Conservation (phyloP, 2,329 filamentous ascomycete species). For the Cephalotrichum gorgonifer region DNA sequence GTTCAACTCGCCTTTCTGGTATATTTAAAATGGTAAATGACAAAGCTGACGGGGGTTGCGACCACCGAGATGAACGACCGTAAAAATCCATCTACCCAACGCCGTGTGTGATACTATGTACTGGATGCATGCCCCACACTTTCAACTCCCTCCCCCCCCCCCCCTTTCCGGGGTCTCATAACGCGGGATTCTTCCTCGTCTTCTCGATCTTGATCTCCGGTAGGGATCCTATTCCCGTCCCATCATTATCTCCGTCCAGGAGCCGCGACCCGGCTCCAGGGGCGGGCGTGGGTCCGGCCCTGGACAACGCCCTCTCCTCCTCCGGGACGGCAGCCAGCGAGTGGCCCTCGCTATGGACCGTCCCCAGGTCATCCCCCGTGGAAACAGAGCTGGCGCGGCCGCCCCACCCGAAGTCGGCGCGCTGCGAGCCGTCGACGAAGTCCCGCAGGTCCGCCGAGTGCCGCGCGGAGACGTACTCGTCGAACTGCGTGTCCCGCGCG, state of each 20-base stretch:
- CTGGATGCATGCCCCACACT: neutral
- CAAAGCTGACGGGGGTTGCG: neutral
- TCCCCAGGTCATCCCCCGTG: neutral
- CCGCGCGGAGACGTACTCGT: constrained; percentile 29
- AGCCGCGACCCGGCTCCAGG: no score
- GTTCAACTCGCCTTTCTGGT: no score
- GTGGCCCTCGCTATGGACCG: constrained; percentile 1
- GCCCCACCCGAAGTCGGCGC: constrained; percentile 21
- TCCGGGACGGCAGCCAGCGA: constrained; percentile 6
- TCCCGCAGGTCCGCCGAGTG: neutral
- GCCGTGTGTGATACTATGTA: no score
- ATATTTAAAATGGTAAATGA: no score
- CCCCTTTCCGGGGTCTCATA: neutral
- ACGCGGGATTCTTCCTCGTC: neutral
- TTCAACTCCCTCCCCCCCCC: no score
- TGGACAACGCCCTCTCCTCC: no score
- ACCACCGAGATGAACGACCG: neutral
- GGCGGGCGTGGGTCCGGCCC: no score
- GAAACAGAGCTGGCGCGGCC: neutral
- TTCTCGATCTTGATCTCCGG: neutral
- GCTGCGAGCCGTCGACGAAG: constrained; percentile 15
- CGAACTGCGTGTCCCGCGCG: constrained; percentile 35
- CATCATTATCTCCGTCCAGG: no score
- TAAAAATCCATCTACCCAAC: no score
- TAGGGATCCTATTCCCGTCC: neutral